phyloP scores from a whole-genome alignment of 306 rosid species.

The Pyrus pyrifolia region DNA sequence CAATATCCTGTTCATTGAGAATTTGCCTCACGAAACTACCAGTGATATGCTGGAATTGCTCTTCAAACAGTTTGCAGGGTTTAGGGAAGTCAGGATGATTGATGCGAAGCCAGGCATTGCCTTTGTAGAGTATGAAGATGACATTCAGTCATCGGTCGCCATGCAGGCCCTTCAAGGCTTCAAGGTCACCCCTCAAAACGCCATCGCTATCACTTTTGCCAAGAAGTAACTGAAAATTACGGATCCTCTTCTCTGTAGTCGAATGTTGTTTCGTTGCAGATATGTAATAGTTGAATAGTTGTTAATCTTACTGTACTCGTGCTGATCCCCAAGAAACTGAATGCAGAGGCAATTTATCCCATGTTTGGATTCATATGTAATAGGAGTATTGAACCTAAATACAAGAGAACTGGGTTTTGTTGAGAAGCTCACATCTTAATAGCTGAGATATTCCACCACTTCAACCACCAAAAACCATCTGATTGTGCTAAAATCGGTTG shows the following conservation, averaged over 20 bases:
- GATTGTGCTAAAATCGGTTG: no score
- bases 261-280: slow-evolving; percentile 6
- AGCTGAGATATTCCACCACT: background rate
- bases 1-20: slow-evolving; percentile 86
- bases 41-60: slow-evolving; percentile 90
- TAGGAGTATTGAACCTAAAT: background rate
- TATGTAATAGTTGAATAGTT: slow-evolving; percentile 11
- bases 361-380: slow-evolving; percentile 8
- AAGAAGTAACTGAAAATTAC: slow-evolving; percentile 52
- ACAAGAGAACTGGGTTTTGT: background rate
- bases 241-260: background rate
- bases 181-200: slow-evolving; percentile 87
- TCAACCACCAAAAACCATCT: background rate
- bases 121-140: slow-evolving; percentile 89
- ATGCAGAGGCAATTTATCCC: slow-evolving; percentile 18
- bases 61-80: slow-evolving; percentile 92
- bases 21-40: slow-evolving; percentile 82
- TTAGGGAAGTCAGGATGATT: slow-evolving; percentile 91
- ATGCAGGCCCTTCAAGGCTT: slow-evolving; percentile 96
- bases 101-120: slow-evolving; percentile 99
- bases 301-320: slow-evolving; percentile 12
- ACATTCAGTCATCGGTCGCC: slow-evolving; percentile 85
- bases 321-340: slow-evolving; percentile 27
- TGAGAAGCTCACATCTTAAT: background rate
- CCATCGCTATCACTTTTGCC: slow-evolving; percentile 78